Percentiles rank a stretch among this genome's conserved stretches.
phyloP scores from a whole-genome alignment of 495 filamentous ascomycete genomes.

The Polyplosphaeria fusca region DNA sequence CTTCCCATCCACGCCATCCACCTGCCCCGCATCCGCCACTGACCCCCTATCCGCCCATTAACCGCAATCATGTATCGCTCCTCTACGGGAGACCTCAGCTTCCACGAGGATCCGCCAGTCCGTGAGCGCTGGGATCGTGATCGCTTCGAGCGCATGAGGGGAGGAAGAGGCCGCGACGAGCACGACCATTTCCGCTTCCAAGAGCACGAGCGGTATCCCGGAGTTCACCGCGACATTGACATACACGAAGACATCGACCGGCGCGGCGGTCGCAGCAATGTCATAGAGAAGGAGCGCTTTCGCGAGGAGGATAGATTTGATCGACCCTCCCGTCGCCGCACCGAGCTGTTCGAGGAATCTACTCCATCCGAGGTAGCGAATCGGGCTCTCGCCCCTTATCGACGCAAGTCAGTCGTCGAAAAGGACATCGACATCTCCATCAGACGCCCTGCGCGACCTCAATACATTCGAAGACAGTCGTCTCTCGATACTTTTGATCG shows the following conservation, averaged over 20 bases:
- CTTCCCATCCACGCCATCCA: neutral
- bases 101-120: conserved; percentile 19
- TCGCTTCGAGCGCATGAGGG: conserved; percentile 38
- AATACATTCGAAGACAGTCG: conserved; percentile 61
- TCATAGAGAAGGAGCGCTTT: conserved; percentile 51
- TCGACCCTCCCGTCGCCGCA: conserved; percentile 47
- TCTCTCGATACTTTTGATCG: conserved; percentile 73
- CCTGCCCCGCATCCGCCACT: conserved; percentile 4
- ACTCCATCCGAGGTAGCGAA: conserved; percentile 38
- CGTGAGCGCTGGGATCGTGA: conserved; percentile 43
- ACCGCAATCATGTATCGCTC: conserved; percentile 31
- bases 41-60: neutral
- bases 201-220: conserved; percentile 38
- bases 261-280: conserved; percentile 42
- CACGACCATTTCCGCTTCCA: conserved; percentile 36
- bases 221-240: conserved; percentile 36
- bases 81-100: conserved; percentile 36
- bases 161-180: conserved; percentile 28
- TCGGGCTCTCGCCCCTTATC: conserved; percentile 42
- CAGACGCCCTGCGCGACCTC: conserved; percentile 52
- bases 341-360: conserved; percentile 39
- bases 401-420: conserved; percentile 38
- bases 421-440: conserved; percentile 46
- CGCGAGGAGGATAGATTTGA: conserved; percentile 57
- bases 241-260: conserved; percentile 38